These are phyloP conservation scores for Rhodotorula graminis DNA, from an alignment of 768 basidiomycete genomes.

Conservation along the genomic window DNA sequence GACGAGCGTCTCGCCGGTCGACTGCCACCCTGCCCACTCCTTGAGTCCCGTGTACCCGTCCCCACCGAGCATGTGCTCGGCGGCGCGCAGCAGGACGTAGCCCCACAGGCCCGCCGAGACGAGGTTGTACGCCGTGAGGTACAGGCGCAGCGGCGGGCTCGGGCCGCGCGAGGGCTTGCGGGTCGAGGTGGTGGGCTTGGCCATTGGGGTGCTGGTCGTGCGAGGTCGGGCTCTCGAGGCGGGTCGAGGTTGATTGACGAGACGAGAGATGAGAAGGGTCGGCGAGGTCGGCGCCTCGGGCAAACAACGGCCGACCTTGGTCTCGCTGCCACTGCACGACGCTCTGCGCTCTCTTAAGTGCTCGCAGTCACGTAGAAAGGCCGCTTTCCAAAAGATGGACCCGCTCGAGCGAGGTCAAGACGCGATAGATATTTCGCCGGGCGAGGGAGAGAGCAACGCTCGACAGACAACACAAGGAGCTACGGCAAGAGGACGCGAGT, in stretches of 20 bases:
- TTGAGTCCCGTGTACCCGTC: constrained; percentile 44
- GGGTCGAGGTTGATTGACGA: background rate
- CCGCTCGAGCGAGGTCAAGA: too few species aligned
- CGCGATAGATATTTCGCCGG: too few species aligned
- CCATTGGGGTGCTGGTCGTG: background rate
- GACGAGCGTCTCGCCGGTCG: constrained; percentile 45
- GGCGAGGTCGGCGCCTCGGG: too few species aligned
- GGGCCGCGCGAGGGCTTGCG: background rate
- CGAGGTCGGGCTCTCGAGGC: background rate
- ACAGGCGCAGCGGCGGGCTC: constrained; percentile 45
- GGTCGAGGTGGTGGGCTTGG: background rate
- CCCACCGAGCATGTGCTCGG: constrained; percentile 36
- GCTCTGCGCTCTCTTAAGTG: too few species aligned
- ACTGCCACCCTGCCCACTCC: constrained; percentile 3
- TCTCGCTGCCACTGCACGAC: too few species aligned
- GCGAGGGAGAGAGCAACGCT: too few species aligned
- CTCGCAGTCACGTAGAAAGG: too few species aligned
- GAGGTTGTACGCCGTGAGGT: constrained; percentile 74
- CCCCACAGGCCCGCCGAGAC: constrained; percentile 70
- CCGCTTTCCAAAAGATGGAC: too few species aligned
- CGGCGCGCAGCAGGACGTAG: constrained; percentile 57
- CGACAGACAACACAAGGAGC: too few species aligned
- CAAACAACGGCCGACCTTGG: too few species aligned
- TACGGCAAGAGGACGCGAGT: too few species aligned
- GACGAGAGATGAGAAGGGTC: too few species aligned